Evolutionary conservation across 2,329 filamentous ascomycete species (phyloP), one percentile per base, ranked within the genome.

Genomic region (Mycosphaerella arachidis): DNA sequence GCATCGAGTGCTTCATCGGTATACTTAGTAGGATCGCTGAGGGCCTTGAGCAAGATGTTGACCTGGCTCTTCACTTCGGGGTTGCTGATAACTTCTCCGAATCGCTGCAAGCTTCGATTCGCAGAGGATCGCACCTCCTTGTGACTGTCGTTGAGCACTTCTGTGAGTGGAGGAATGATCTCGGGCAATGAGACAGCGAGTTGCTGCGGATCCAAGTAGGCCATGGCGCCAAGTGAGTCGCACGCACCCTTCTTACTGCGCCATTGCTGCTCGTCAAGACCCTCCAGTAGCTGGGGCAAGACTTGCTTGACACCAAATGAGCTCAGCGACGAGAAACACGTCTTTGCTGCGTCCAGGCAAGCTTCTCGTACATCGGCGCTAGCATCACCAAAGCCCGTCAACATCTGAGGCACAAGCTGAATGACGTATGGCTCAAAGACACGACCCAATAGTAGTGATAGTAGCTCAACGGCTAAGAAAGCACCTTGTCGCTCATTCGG

Each of bases 211-310:
- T 97, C 94, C 33, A 99, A 84, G 73, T 99, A 99, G 5, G 94
- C 95, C 94, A 99, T 99, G 63, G 94, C 94, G 73, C 94, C 94
- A 13, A 99, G 83, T 29, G 96, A 87, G 73, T 99, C 94, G 72
- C 94, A 99, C 56, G 94, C 94, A 68, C 95, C 94, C 78, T 96
- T 96, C 77, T 99, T 97, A 78, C 92, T 97, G 71, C 94, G 89
- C 94, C 94, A 99, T 74, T 97, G 93, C 56, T 90, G 86, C 65
- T 99, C 94, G 65, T 97, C 92, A 9, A 99, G 84, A 59, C 95
- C 94, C 65, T 94, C 87, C 2, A 99, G 83, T 7, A 99, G 83
- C 12, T 90, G 96, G 3, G 94, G 94, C 65, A 99, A 80, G 64
- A 99, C 92, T 71, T 94, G 84, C 77, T 96, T 96, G 60, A 99